A percentile compares a stretch with the other conserved stretches of the same genome.
Evolutionary conservation across 176 grass and related monocot species (phyloP).

Genomic region (Raddia distichophylla): DNA sequence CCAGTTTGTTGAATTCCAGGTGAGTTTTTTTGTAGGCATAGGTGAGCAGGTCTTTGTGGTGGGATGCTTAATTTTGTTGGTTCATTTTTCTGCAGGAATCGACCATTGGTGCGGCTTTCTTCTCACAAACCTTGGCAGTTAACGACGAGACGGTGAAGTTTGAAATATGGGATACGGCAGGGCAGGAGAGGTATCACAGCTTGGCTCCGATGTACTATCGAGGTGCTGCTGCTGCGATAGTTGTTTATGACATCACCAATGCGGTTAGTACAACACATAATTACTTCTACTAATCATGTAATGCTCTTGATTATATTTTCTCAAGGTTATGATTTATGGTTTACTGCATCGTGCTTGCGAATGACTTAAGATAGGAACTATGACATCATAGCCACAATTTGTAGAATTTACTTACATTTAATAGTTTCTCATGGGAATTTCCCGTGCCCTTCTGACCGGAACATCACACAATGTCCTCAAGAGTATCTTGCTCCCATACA

Average conservation of each 20-base stretch:
- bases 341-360: background rate
- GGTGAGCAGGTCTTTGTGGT: background rate
- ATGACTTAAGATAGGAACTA: background rate
- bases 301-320: background rate
- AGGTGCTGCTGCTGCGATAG: conserved; percentile 71
- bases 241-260: conserved; percentile 91
- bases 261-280: conserved; percentile 49
- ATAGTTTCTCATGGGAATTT: background rate
- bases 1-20: conserved; percentile 99
- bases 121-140: conserved; percentile 84
- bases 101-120: conserved; percentile 90
- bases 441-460: background rate
- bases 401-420: background rate
- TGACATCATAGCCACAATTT: background rate
- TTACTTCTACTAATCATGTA: background rate
- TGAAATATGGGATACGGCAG: conserved; percentile 97
- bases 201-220: conserved; percentile 95
- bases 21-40: conserved; percentile 19
- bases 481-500: background rate
- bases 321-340: background rate
- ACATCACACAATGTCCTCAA: background rate
- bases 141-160: conserved; percentile 84
- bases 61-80: background rate
- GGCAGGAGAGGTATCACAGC: conserved; percentile 94
- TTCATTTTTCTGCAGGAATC: conserved; percentile 61